Evolutionary conservation across 805 yeast species (phyloP), one percentile per base, ranked within the genome.

Genomic region (Candida tibetensis): DNA sequence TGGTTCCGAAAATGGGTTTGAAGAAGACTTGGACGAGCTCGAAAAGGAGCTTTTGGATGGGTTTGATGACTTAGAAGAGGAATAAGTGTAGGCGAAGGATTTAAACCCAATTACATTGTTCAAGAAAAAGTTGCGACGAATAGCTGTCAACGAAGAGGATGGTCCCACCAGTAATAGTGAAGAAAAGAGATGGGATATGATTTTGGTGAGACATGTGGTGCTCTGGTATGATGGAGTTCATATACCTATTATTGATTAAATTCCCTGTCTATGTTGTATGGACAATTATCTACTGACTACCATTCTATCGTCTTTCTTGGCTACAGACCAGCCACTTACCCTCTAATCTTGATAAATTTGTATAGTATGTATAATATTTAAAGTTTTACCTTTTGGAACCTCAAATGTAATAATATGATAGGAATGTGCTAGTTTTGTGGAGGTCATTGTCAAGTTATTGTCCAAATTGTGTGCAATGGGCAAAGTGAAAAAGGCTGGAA

Each of bases 1-100:
- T 15, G 45, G 32, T n/a, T 34, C 25, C n/a, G 48, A 41, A 10
- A 45, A 34, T 7, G 25, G 10, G 21, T 46, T 47, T 4, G 47
- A 44, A 1, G 52, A 47, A 21, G 70, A 67, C 19, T 58, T 69
- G 34, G 76, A 72, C 35, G 77, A 72, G 33, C 66, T 72, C 25
- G 79, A 75, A 45, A 65, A 69, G 42, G 77, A 73, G 47, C 55
- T 75, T 32, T 55, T 74, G 64, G 81, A 49, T 48, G 79, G 79
- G 23, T 58, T 79, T 46, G 80, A 76, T 39, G 75, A 72, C 19
- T 61, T 75, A 34, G 72, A 67, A 32, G 69, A 64, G 29, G 46
- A 46, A 17, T 42, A 35, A 17, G 19, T 5, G 10, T 7, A 10
- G 10, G 25, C 25, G 25, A 7, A 10, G 10, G 25, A 10, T 10